These are phyloP conservation scores for Carnegiea gigantea DNA, from an alignment of 179 eudicot species.

Conservation along the genomic window DNA sequence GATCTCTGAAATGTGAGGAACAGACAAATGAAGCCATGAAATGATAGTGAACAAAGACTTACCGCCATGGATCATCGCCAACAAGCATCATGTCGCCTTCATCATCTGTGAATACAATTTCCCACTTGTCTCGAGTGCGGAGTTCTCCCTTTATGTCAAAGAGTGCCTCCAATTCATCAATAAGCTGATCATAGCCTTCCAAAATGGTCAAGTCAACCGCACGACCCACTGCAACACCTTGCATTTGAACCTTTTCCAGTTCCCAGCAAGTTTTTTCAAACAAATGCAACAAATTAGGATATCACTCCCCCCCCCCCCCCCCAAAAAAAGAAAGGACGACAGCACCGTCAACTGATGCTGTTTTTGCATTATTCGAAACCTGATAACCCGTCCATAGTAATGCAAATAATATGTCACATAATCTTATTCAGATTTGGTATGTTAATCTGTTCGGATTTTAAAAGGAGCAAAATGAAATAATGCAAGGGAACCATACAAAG, in stretches of 20 bases:
- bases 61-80: constrained; percentile 97
- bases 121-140: constrained; percentile 63
- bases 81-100: constrained; percentile 98
- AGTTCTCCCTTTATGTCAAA: constrained; percentile 81
- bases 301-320: too few species aligned
- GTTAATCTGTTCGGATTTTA: not conserved
- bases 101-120: constrained; percentile 75
- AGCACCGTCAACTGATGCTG: not conserved
- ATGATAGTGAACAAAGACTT: constrained; percentile 26
- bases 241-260: constrained; percentile 77
- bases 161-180: constrained; percentile 71
- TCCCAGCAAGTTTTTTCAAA: not conserved
- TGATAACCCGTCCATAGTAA: not conserved
- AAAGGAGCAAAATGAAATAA: not conserved
- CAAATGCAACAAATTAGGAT: not conserved
- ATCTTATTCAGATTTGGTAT: not conserved
- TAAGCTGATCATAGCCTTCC: constrained; percentile 65
- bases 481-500: not conserved
- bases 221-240: constrained; percentile 95
- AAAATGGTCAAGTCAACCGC: constrained; percentile 75
- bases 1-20: not conserved
- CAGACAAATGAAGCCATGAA: not conserved
- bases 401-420: not conserved
- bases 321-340: not conserved
- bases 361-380: not conserved